Evolutionary conservation across 2,329 filamentous ascomycete species (phyloP), one percentile per base, ranked within the genome.

Genomic region (Aureobasidium sp.): DNA sequence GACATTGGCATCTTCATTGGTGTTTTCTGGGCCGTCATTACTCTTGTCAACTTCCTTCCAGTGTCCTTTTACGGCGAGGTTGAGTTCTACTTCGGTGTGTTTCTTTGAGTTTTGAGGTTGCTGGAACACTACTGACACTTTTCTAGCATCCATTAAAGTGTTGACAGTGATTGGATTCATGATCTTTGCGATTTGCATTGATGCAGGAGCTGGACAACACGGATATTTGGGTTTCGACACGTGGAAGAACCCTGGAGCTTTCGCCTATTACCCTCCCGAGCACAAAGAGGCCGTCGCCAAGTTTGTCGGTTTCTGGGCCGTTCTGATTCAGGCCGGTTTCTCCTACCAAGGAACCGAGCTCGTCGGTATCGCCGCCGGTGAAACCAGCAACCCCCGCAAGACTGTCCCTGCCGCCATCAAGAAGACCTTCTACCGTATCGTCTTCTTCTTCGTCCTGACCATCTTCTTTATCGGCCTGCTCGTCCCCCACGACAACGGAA

Each of bases 211-310:
- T 0, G 73, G 81, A 61, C 69, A 78, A 63, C 72, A 78, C 65
- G 80, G 82, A 40, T 84, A 86, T 68, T 78, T 86, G 21, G 84
- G 85, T 31, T 84, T 81, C 46, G 77, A 80, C 51, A 85, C 81
- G 71, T 72, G 71, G 69, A 63, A 82, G 55, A 60, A 65, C 33
- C 69, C 70, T 21, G 70, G 70, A 21, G 70, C 70, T 4, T 81
- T 81, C 65, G 66, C 67, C 11, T 3, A 31, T 23, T 68, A 71
- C 59, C 61, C 70, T 19, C 62, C 69, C 42, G 58, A 64, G 43
- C 58, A 67, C 63, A 68, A 67, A 45, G 47, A 62, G 2, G 64
- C 68, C 7, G 63, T 71, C 9, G 70, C 68, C 49, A 73, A 71
- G 46, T 72, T 73, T 57, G 69, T 72, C 29, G 79, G 79, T 13